These are phyloP conservation scores for Forsythia suspensa DNA, from an alignment of 257 asterid species.

Conservation along the genomic window DNA sequence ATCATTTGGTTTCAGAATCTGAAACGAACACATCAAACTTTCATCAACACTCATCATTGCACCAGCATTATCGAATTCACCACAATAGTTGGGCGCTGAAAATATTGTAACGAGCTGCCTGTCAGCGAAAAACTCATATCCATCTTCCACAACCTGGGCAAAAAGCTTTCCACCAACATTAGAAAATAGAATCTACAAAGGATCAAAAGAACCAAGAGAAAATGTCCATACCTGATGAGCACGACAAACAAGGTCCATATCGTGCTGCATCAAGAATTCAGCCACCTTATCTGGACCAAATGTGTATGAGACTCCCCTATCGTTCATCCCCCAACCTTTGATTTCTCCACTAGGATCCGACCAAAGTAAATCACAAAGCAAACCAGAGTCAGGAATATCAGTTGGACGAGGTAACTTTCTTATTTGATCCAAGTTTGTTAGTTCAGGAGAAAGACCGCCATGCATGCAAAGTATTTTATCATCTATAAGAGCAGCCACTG, in stretches of 20 bases:
- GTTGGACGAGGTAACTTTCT: slow-evolving; percentile 66
- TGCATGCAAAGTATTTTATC: slow-evolving; percentile 81
- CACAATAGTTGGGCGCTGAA: slow-evolving; percentile 86
- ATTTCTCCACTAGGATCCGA: slow-evolving; percentile 74
- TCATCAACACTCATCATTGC: slow-evolving; percentile 91
- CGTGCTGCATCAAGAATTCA: slow-evolving; percentile 75
- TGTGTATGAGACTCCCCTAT: slow-evolving; percentile 73
- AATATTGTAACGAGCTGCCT: slow-evolving; percentile 83
- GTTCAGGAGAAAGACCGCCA: slow-evolving; percentile 80
- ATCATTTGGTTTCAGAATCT: slow-evolving; percentile 71
- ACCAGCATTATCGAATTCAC: slow-evolving; percentile 86
- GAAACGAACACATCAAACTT: slow-evolving; percentile 85
- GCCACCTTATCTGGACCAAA: slow-evolving; percentile 83
- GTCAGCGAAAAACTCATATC: slow-evolving; percentile 80
- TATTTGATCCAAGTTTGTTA: slow-evolving; percentile 63
- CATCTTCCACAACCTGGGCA: slow-evolving; percentile 81
- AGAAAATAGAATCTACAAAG: slow-evolving; percentile 14
- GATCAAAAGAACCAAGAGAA: slow-evolving; percentile 6
- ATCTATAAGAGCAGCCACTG: slow-evolving; percentile 75
- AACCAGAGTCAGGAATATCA: slow-evolving; percentile 75
- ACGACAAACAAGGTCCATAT: slow-evolving; percentile 81
- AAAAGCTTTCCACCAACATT: slow-evolving; percentile 9
- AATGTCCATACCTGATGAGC: slow-evolving; percentile 70
- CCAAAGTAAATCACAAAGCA: slow-evolving; percentile 79
- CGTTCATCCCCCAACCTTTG: slow-evolving; percentile 85